Base-by-base conservation (phyloP, 768 basidiomycete genomes). In the Rhizopogon roseolus region DNA sequence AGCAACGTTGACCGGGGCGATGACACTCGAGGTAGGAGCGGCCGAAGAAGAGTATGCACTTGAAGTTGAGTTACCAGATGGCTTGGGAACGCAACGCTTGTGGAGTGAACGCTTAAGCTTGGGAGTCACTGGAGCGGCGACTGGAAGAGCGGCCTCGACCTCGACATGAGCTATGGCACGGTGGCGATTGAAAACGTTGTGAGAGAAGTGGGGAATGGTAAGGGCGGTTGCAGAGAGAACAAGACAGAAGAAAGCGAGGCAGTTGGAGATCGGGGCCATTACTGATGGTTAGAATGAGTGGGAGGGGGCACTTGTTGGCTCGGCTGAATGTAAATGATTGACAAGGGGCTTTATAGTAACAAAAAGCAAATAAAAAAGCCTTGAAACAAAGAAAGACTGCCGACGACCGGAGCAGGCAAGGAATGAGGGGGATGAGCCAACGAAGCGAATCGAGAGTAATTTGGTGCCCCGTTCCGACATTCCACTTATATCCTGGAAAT, bases 211-310 rank as follows among this genome's bases (percentile, higher is more conserved):
- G 2, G 76, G 75, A 36, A 66, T 71, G 0, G 73, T 65, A 46
- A 74, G 52, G 52, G 69, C 67, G 40, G 59, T 16, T 43, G 64
- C 70, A 41, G 75, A 68, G 67, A 80, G 59, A 59, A 76, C 69
- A 63, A 79, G 55, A 57, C 67, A 60, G 62, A 79, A 54, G 57
- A 81, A 60, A 60, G 79, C 57, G 63, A 82, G 39, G 61, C 69
- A 60, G 61, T 73, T 76, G 59, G 69, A 9, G 70, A 78, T 66
- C 60, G 74, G 73, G 28, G 64, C 66, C 64, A 60, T 64, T 43
- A 59, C 9, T 9, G 22, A 22, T 22, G 22, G 22, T 22, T 50
- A 34, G 25, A 59, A 44, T 38, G 56, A 29, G 54, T 29, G 57
- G 29, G 51, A 54, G 58, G 64, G 32, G 51, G 59, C 22, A 34